A percentile compares a stretch with the other conserved stretches of the same genome.
Evolutionary conservation across 441 rosid species (phyloP).

Genomic region (Erodium texanum): DNA sequence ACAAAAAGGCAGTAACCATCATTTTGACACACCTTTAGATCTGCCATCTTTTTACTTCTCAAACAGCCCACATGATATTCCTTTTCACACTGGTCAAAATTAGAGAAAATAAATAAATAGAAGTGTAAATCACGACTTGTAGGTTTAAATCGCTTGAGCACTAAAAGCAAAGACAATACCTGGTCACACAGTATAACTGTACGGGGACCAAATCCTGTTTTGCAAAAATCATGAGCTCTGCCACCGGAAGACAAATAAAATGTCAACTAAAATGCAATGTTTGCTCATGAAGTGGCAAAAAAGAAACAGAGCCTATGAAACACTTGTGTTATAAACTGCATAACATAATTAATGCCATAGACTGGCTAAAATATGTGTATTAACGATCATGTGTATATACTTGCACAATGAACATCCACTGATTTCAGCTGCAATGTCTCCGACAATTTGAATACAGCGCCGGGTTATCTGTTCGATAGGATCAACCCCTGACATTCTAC

Average conservation of each 20-base stretch:
- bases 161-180: conserved; percentile 28
- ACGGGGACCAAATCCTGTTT: conserved; percentile 55
- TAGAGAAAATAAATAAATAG: conserved; percentile 15
- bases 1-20: background rate
- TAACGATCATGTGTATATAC: conserved; percentile 26
- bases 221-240: conserved; percentile 77
- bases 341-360: background rate
- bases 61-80: conserved; percentile 97
- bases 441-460: conserved; percentile 86
- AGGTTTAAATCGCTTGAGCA: background rate
- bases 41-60: conserved; percentile 52
- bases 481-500: conserved; percentile 69
- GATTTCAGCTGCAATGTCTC: conserved; percentile 60
- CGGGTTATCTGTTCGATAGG: conserved; percentile 59
- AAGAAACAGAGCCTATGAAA: background rate
- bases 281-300: background rate
- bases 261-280: background rate
- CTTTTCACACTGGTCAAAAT: conserved; percentile 62
- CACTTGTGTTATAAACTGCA: background rate
- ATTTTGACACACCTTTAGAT: conserved; percentile 56
- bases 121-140: background rate
- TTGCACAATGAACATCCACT: conserved; percentile 83
- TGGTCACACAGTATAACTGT: conserved; percentile 92
- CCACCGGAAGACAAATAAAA: conserved; percentile 9
- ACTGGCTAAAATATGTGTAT: background rate